A percentile compares a stretch with the other conserved stretches of the same genome.
Evolutionary conservation across 129 eudicot genomes (phyloP).

Genomic region (Escallonia herrerae): DNA sequence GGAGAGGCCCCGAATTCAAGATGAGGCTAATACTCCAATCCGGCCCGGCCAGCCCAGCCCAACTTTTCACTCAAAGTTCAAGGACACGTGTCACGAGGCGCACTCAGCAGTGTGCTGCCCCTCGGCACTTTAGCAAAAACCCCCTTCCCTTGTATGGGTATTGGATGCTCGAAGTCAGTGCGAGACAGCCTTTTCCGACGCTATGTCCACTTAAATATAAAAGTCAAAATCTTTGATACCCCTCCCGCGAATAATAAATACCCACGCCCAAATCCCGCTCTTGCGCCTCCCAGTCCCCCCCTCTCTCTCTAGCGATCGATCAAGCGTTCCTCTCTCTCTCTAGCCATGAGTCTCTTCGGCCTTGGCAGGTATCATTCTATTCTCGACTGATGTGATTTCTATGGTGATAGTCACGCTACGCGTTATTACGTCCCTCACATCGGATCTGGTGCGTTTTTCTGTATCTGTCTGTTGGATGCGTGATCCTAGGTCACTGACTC

Average conservation of each 20-base stretch:
- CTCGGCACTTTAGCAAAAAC: not conserved
- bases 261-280: constrained; percentile 16
- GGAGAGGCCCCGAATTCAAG: no score
- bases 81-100: not conserved
- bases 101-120: no score
- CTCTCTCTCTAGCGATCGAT: not conserved
- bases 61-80: not conserved
- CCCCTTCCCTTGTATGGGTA: not conserved
- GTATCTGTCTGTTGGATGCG: no score
- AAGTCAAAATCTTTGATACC: not conserved
- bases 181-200: constrained; percentile 39
- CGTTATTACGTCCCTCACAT: no score
- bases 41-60: no score
- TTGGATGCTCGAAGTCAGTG: constrained; percentile 38
- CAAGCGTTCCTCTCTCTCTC: not conserved
- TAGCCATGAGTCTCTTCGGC: constrained; percentile 86
- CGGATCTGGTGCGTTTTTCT: no score
- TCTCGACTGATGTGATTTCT: not conserved
- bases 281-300: not conserved
- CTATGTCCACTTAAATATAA: constrained; percentile 12
- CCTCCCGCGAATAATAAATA: constrained; percentile 12
- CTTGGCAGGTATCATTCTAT: constrained; percentile 57
- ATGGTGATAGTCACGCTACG: no score
- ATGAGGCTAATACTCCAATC: no score
- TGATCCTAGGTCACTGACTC: no score